Evolutionary conservation across 1,139 yeast genomes (phyloP), one percentile per base, ranked within the genome.

Genomic region (Lodderomyces pseudojiufengensis): DNA sequence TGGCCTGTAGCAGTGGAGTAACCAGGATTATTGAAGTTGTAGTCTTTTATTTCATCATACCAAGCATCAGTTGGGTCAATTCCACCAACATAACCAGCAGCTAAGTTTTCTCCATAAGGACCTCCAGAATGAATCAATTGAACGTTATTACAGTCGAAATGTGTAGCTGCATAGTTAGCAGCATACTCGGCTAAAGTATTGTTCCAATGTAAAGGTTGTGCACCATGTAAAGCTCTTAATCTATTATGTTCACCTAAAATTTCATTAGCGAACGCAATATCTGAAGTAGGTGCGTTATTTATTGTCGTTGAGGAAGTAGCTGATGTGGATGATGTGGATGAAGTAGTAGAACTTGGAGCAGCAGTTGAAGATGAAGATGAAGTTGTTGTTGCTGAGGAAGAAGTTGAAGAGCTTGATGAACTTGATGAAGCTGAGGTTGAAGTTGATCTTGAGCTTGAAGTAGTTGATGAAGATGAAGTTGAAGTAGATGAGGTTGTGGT

Each of bases 101-200:
- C 96, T 55, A 88, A 73, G 73, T 88, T 88, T 65, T 88, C 96
- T 57, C 96, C 96, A 63, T 79, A 83, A 38, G 71, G 65, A 40
- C 92, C 90, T 38, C 65, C 56, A 33, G 78, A 63, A 56, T 72
- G 84, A 32, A 65, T 50, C 47, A 73, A 59, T 50, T 71, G 52
- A 42, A 79, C 80, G 40, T 75, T 72, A 39, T 74, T 65, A 57
- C 84, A 78, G 32, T 64, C 63, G 51, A 74, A 71, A 12, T 59
- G 29, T 9, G 41, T 54, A 15, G 70, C 67, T 29, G 72, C 73
- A 46, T 70, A 72, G 38, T 64, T 46, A 10, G 65, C 67, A 38
- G 79, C 79, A 43, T 67, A 78, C 31, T 57, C 45, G 35, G 73
- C 72, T 37, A 79, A 61, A 1, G 58, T 55, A 14, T 61, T 49